Evolutionary conservation across 1,284 basidiomycete genomes (phyloP).

Genomic region (Puccinia coronata): DNA sequence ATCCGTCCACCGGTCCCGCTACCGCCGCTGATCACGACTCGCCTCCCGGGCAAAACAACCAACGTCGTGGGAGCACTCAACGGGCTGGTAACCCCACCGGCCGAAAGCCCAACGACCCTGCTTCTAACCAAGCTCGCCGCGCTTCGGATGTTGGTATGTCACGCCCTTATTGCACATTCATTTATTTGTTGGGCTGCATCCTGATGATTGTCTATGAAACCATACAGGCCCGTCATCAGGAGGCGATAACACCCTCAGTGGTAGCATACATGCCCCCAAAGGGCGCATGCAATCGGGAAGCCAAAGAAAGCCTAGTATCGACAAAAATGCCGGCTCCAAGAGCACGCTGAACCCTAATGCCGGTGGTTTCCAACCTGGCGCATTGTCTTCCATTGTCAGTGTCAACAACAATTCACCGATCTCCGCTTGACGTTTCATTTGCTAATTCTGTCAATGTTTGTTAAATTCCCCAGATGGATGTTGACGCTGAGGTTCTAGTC

Average conservation of each 20-base stretch:
- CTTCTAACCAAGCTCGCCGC: conserved; percentile 14
- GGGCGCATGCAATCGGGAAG: conserved; percentile 32
- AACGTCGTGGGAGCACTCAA: conserved; percentile 36
- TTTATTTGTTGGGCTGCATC: not conserved
- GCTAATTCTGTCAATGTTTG: too few species aligned
- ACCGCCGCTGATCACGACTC: conserved; percentile 29
- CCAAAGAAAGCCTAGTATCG: conserved; percentile 37
- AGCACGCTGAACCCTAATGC: conserved; percentile 56
- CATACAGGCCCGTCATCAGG: conserved; percentile 6
- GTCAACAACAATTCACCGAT: too few species aligned
- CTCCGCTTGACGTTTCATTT: not conserved
- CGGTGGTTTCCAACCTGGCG: conserved; percentile 56
- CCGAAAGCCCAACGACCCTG: conserved; percentile 10
- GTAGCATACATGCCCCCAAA: conserved; percentile 46
- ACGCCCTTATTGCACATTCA: not conserved
- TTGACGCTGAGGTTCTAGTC: conserved; percentile 44
- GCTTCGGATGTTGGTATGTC: conserved; percentile 47
- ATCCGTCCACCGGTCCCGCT: conserved; percentile 46
- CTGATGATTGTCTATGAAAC: not conserved
- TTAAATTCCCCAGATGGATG: conserved; percentile 34
- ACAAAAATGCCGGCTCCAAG: conserved; percentile 33
- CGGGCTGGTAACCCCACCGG: conserved; percentile 9
- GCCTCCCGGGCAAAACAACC: not conserved
- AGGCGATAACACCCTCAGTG: conserved; percentile 21
- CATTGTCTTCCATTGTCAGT: conserved; percentile 55